Evolutionary conservation across 768 basidiomycete genomes (phyloP).

Genomic region (Leccinum ochraceum): DNA sequence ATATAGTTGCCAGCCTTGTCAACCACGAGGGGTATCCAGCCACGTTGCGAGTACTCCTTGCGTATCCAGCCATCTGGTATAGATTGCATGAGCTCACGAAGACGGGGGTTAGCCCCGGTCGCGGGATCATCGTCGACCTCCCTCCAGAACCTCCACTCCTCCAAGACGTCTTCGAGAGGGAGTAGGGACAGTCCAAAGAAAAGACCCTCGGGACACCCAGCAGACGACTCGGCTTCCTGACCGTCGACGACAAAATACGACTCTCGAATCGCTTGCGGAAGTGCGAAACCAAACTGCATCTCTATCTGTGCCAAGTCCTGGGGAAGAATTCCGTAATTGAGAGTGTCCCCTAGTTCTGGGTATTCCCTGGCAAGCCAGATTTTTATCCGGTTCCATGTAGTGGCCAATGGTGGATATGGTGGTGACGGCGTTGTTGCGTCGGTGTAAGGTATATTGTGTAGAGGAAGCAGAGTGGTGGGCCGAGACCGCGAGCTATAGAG

Average conservation of each 20-base stretch:
- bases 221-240: constrained; percentile 88
- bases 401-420: constrained; percentile 74
- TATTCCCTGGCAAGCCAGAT: constrained; percentile 84
- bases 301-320: constrained; percentile 81
- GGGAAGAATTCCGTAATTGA: constrained; percentile 87
- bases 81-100: constrained; percentile 80
- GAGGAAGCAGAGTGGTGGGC: constrained; percentile 62
- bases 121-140: constrained; percentile 87
- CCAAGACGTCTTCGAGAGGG: constrained; percentile 88
- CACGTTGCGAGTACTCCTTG: constrained; percentile 86
- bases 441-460: constrained; percentile 56
- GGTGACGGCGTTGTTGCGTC: constrained; percentile 38
- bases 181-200: constrained; percentile 96
- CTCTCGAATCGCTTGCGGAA: constrained; percentile 88
- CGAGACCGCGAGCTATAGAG: constrained; percentile 43
- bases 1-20: constrained; percentile 97
- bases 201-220: constrained; percentile 86
- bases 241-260: constrained; percentile 89
- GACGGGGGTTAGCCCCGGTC: constrained; percentile 75
- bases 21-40: constrained; percentile 94
- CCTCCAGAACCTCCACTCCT: constrained; percentile 97
- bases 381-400: constrained; percentile 84
- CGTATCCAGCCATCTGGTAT: constrained; percentile 90
- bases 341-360: constrained; percentile 93
- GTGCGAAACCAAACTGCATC: constrained; percentile 76